These are phyloP conservation scores for Paramyrothecium sp. DNA, from an alignment of 2,329 filamentous ascomycete genomes.

Conservation along the genomic window DNA sequence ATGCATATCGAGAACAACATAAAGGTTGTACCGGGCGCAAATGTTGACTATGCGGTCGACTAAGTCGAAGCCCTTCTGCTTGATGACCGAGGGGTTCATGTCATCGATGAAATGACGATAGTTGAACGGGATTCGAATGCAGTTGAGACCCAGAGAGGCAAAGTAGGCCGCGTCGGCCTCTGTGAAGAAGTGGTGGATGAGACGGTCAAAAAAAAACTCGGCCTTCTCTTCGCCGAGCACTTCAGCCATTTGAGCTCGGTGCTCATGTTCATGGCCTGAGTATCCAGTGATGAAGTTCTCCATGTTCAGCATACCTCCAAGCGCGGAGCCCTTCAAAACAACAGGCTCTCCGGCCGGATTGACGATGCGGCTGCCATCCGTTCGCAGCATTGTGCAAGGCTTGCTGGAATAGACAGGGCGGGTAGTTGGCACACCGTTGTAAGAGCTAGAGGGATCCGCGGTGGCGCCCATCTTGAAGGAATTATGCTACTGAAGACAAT, in stretches of 20 bases:
- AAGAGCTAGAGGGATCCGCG: background rate
- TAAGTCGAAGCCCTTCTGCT: constrained; percentile 45
- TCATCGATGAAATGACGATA: constrained; percentile 57
- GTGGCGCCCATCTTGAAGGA: background rate
- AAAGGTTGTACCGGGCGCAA: constrained; percentile 39
- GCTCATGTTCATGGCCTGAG: constrained; percentile 55
- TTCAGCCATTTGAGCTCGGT: constrained; percentile 50
- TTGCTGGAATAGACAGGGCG: constrained; percentile 4
- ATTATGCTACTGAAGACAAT: background rate
- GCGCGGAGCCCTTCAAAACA: constrained; percentile 36
- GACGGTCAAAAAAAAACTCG: constrained; percentile 59
- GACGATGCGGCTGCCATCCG: constrained; percentile 35
- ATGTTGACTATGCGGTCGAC: constrained; percentile 47
- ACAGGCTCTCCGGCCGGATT: constrained; percentile 41
- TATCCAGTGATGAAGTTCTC: constrained; percentile 66
- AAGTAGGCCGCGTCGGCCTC: constrained; percentile 58
- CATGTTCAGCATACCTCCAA: constrained; percentile 40
- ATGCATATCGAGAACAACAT: constrained; percentile 44
- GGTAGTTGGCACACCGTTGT: background rate
- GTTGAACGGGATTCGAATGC: constrained; percentile 59
- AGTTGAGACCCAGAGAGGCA: constrained; percentile 54
- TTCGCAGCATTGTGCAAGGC: constrained; percentile 26
- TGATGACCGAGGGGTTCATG: constrained; percentile 46
- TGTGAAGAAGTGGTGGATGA: constrained; percentile 57
- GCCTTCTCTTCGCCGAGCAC: constrained; percentile 55